A percentile compares a stretch with the other conserved stretches of the same genome.
These are phyloP conservation scores for Sporothrix sp. DNA, from an alignment of 2,329 filamentous ascomycete genomes.

Conservation along the genomic window DNA sequence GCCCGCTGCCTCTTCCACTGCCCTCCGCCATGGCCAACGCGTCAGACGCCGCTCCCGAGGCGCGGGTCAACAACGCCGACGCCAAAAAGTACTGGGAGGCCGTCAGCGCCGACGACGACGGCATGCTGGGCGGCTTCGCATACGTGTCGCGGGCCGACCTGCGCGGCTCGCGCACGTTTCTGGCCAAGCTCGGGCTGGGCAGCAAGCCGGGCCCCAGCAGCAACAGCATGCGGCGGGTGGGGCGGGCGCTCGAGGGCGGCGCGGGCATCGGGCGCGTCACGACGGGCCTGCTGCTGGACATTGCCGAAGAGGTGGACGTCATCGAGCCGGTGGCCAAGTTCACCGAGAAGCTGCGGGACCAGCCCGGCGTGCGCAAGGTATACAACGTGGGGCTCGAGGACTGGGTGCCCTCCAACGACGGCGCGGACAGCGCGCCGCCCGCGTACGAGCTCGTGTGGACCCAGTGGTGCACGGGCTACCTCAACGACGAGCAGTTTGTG, in stretches of 20 bases:
- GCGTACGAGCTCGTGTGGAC: conserved; percentile 77
- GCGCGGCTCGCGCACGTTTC: conserved; percentile 58
- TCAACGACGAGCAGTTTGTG: conserved; percentile 64
- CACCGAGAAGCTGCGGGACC: conserved; percentile 50
- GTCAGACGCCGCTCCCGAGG: conserved; percentile 21
- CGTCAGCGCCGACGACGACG: conserved; percentile 41
- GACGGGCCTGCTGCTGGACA: conserved; percentile 59
- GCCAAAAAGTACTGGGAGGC: conserved; percentile 39
- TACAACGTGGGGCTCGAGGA: conserved; percentile 65
- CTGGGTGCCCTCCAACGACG: conserved; percentile 41
- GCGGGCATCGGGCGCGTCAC: conserved; percentile 69
- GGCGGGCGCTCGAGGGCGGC: conserved; percentile 30
- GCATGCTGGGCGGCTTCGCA: conserved; percentile 68
- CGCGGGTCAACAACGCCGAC: conserved; percentile 27
- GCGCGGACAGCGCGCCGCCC: conserved; percentile 11
- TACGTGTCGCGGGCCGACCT: conserved; percentile 62
- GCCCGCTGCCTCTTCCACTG: no score
- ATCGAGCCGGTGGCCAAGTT: conserved; percentile 82
- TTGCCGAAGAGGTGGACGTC: conserved; percentile 66
- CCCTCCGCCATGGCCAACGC: no score
- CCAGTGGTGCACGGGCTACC: conserved; percentile 82
- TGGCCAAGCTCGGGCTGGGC: conserved; percentile 54
- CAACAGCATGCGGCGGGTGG: conserved; percentile 21
- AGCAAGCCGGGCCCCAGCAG: conserved; percentile 26
- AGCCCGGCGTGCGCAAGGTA: conserved; percentile 50